Percentiles rank a stretch among this genome's conserved stretches.
Conservation (phyloP, 306 rosid genomes). For the Abrus pulchellus region DNA sequence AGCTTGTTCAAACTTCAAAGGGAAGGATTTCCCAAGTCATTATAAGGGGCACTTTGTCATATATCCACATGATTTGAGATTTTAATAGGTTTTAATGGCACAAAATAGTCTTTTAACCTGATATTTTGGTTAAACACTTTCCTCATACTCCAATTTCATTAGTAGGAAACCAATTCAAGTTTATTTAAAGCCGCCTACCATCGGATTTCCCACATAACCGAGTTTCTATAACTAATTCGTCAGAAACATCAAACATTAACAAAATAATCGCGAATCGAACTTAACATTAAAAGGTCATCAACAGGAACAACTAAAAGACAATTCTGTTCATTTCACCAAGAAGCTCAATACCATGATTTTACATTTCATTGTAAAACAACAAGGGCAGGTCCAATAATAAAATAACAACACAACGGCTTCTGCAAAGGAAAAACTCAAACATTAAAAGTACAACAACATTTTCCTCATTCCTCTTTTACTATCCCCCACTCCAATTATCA, state of each 20-base stretch:
- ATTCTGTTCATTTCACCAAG: conserved; percentile 11
- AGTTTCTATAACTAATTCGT: neutral
- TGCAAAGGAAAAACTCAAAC: neutral
- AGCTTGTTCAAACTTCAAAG: neutral
- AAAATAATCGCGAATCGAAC: neutral
- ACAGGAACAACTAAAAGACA: neutral
- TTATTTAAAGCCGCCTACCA: neutral
- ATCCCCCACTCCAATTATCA: neutral
- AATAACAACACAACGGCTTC: neutral
- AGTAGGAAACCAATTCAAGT: neutral
- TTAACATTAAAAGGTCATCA: neutral
- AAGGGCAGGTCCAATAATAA: neutral
- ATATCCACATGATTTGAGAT: neutral
- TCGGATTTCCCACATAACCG: neutral
- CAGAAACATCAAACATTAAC: neutral
- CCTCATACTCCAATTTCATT: conserved; percentile 6
- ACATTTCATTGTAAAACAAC: neutral
- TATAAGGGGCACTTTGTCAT: neutral
- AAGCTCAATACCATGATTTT: neutral
- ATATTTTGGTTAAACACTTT: neutral
- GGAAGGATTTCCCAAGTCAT: neutral
- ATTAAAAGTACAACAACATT: neutral
- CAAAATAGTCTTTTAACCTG: conserved; percentile 4
- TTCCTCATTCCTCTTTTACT: neutral
- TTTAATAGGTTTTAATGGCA: neutral